These are phyloP conservation scores for Hanseniaspora guilliermondii DNA, from an alignment of 805 yeast genomes.

Conservation along the genomic window DNA sequence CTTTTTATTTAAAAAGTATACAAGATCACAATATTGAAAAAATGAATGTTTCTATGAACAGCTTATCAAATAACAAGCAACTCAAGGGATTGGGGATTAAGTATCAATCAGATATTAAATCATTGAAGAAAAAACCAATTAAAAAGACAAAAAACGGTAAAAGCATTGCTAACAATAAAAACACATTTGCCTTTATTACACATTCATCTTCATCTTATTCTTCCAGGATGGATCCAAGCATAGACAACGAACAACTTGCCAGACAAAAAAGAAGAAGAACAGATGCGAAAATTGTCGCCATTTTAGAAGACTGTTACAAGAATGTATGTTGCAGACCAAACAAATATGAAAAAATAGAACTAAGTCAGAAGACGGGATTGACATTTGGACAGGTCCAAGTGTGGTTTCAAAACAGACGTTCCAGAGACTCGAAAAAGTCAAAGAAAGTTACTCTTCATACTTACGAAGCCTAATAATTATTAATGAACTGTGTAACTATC, in stretches of 20 bases:
- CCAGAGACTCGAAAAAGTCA: conserved; percentile 1
- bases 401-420: conserved; percentile 92
- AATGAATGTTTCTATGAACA: not conserved
- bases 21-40: not conserved
- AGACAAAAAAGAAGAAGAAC: conserved; percentile 94
- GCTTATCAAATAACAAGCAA: not conserved
- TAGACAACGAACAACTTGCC: conserved; percentile 85
- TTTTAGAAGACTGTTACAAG: conserved; percentile 69
- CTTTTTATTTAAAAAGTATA: not conserved
- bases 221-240: conserved; percentile 58
- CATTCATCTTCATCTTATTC: conserved; percentile 88
- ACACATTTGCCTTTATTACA: conserved; percentile 68
- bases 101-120: not conserved
- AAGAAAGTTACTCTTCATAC: not conserved
- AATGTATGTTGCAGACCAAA: conserved; percentile 65
- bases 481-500: not conserved
- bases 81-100: not conserved
- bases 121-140: not conserved
- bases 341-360: conserved; percentile 57
- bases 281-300: conserved; percentile 69
- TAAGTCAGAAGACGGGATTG: conserved; percentile 77
- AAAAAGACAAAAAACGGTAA: not conserved
- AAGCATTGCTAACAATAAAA: not conserved
- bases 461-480: not conserved
- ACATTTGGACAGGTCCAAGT: conserved; percentile 96